These are phyloP conservation scores for Ceratobasidium papillatum DNA, from an alignment of 1,284 basidiomycete genomes.

Conservation along the genomic window DNA sequence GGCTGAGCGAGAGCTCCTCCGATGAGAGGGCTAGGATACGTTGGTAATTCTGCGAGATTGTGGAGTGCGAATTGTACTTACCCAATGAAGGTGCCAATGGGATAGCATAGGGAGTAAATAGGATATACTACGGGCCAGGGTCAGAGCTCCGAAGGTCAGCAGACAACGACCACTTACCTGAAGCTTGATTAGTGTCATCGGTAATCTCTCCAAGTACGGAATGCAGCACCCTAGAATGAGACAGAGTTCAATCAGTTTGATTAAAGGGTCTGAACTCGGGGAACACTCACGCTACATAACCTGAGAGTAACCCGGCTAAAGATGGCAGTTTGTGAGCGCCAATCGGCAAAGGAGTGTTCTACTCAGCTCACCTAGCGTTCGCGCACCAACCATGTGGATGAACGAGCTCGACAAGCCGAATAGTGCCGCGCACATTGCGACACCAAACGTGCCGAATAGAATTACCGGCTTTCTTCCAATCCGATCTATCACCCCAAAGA, in stretches of 20 bases:
- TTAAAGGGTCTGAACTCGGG: neutral
- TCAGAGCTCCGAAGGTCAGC: conserved; percentile 35
- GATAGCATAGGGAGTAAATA: conserved; percentile 43
- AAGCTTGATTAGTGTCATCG: conserved; percentile 45
- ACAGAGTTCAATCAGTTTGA: neutral
- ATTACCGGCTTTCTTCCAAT: conserved; percentile 48
- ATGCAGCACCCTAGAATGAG: conserved; percentile 15
- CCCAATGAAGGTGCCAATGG: conserved; percentile 42
- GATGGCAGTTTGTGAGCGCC: neutral
- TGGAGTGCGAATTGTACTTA: neutral
- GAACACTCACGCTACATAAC: conserved; percentile 29
- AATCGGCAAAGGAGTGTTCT: no score
- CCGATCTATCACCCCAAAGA: conserved; percentile 42
- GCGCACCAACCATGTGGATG: conserved; percentile 42
- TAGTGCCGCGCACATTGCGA: conserved; percentile 42
- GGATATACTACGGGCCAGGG: conserved; percentile 38
- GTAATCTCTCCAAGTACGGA: conserved; percentile 46
- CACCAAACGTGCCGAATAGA: conserved; percentile 46
- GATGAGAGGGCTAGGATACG: conserved; percentile 27
- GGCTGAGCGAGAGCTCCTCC: conserved; percentile 45
- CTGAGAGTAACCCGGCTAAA: conserved; percentile 24
- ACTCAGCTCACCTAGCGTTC: conserved; percentile 41
- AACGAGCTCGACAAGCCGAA: conserved; percentile 47
- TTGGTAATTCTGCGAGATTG: neutral
- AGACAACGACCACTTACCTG: conserved; percentile 40